phyloP scores from a whole-genome alignment of 176 grass and related monocot genomes.

The Oryza nivara region DNA sequence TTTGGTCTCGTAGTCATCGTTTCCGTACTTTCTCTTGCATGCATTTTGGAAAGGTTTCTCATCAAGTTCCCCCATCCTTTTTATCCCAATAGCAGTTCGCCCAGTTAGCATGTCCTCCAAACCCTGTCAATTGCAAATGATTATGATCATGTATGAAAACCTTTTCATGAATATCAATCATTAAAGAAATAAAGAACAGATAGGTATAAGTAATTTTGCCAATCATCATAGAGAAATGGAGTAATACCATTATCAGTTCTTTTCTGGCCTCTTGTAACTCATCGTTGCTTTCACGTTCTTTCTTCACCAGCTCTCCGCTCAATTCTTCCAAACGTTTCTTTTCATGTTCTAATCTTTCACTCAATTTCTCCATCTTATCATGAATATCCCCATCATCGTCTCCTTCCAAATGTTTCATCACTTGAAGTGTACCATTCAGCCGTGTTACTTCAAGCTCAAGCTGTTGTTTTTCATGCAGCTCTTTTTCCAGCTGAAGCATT shows the following conservation, averaged over 20 bases:
- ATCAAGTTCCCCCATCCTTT: slow-evolving; percentile 92
- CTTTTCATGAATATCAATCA: slow-evolving; percentile 29
- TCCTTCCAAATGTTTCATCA: slow-evolving; percentile 91
- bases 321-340: slow-evolving; percentile 63
- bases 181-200: background rate
- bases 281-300: slow-evolving; percentile 84
- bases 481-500: slow-evolving; percentile 82
- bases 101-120: slow-evolving; percentile 71
- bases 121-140: slow-evolving; percentile 53
- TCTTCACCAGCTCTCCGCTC: slow-evolving; percentile 68
- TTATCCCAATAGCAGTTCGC: slow-evolving; percentile 69
- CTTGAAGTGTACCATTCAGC: slow-evolving; percentile 81
- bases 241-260: slow-evolving; percentile 70
- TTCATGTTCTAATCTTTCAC: slow-evolving; percentile 68
- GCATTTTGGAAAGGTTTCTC: slow-evolving; percentile 70
- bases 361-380: slow-evolving; percentile 77
- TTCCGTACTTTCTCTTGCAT: slow-evolving; percentile 58
- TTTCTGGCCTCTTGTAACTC: slow-evolving; percentile 80
- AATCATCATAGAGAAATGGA: slow-evolving; percentile 16
- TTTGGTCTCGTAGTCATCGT: slow-evolving; percentile 51
- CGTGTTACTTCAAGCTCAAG: slow-evolving; percentile 85
- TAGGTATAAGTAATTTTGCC: slow-evolving; percentile 28
- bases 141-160: slow-evolving; percentile 10
- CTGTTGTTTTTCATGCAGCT: slow-evolving; percentile 83
- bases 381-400: slow-evolving; percentile 86